A percentile compares a stretch with the other conserved stretches of the same genome.
Conservation (phyloP, 2,329 filamentous ascomycete species). For the Aspergillus sp. region DNA sequence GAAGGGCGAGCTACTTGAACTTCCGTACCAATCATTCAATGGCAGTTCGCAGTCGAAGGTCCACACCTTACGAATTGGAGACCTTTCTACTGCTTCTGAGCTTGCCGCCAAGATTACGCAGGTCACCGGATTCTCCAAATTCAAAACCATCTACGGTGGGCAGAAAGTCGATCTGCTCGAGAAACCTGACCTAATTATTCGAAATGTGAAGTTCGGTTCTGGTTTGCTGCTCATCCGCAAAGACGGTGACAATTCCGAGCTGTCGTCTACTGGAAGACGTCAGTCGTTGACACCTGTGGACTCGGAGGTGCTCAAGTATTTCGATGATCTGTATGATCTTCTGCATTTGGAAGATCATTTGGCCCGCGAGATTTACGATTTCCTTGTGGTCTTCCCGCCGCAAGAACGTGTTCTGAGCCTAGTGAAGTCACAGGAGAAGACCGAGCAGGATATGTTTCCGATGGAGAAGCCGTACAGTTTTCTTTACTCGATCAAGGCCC, state of each 20-base stretch:
- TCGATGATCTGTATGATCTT: constrained; percentile 74
- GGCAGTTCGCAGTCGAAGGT: constrained; percentile 53
- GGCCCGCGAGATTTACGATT: constrained; percentile 63
- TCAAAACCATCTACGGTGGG: constrained; percentile 64
- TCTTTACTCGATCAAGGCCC: constrained; percentile 62
- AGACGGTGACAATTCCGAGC: constrained; percentile 43
- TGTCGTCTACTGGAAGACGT: constrained; percentile 27
- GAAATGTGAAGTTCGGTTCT: constrained; percentile 58
- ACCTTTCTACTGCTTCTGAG: constrained; percentile 61
- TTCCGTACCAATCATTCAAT: constrained; percentile 69
- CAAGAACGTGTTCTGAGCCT: constrained; percentile 54
- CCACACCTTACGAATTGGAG: constrained; percentile 56
- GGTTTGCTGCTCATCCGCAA: constrained; percentile 59
- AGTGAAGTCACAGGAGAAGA: constrained; percentile 48
- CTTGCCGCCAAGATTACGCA: constrained; percentile 59
- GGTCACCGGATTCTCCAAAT: constrained; percentile 67
- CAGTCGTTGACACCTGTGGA: constrained; percentile 58
- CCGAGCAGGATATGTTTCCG: constrained; percentile 58
- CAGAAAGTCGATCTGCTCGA: constrained; percentile 55
- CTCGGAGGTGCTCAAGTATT: constrained; percentile 69
- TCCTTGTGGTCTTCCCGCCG: constrained; percentile 61
- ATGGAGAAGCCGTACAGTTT: constrained; percentile 61
- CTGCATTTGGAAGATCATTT: constrained; percentile 64
- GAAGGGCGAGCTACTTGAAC: constrained; percentile 55
- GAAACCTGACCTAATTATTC: constrained; percentile 52